phyloP scores from a whole-genome alignment of 2,329 filamentous ascomycete species.

The Colletotrichum somersetense region DNA sequence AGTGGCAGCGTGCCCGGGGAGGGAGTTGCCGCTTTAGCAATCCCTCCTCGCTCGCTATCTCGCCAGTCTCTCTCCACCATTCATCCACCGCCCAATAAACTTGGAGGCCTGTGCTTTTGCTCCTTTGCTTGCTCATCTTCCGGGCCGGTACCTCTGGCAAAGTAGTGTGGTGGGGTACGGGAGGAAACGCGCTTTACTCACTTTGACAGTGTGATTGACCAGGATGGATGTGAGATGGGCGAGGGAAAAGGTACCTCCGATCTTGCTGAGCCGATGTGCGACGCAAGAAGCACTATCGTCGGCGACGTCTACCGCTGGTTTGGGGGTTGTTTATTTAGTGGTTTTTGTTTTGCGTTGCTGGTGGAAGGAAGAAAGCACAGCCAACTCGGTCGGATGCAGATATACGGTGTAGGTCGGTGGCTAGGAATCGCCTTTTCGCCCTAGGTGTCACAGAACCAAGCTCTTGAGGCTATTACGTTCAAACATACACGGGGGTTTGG shows the following conservation, averaged over 20 bases:
- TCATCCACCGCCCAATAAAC: background rate
- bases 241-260: constrained; percentile 21
- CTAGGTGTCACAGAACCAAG: background rate
- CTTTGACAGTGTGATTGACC: constrained; percentile 2
- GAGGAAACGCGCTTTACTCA: constrained; percentile 23
- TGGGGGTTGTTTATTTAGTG: background rate
- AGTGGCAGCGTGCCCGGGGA: constrained; percentile 28
- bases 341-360: constrained; percentile 13
- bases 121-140: constrained; percentile 23
- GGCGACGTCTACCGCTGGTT: constrained; percentile 3
- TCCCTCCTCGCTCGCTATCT: background rate
- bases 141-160: constrained; percentile 7
- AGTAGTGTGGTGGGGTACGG: constrained; percentile 42
- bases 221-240: constrained; percentile 1
- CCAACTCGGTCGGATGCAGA: background rate
- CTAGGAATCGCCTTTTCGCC: background rate
- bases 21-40: constrained; percentile 39
- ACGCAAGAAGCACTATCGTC: background rate
- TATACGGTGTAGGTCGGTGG: too few species aligned
- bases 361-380: constrained; percentile 4
- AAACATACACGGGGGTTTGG: background rate
- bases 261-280: constrained; percentile 17
- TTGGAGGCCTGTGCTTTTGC: constrained; percentile 16
- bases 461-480: background rate
- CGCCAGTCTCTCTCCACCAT: constrained; percentile 16